A percentile compares a stretch with the other conserved stretches of the same genome.
Evolutionary conservation across 2,329 filamentous ascomycete species (phyloP).

Genomic region (Metarhizium anisopliae): DNA sequence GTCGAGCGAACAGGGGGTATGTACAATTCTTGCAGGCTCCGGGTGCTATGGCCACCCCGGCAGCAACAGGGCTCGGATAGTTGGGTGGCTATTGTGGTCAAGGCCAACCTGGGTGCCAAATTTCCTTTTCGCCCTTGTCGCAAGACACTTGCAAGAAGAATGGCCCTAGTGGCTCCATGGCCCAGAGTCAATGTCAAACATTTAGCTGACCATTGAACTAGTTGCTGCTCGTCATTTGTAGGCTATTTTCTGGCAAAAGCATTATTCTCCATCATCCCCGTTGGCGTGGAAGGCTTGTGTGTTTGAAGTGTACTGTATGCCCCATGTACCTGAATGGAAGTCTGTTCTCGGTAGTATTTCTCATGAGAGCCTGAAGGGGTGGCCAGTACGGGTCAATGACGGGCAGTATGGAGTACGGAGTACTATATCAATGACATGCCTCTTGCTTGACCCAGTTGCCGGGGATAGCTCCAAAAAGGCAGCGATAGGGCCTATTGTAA

Average conservation of each 20-base stretch:
- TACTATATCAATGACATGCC: background rate
- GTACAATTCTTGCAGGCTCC: slow-evolving; percentile 9
- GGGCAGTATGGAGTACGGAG: background rate
- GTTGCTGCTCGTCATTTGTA: background rate
- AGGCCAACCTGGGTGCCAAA: slow-evolving; percentile 7
- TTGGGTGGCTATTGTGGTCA: slow-evolving; percentile 11
- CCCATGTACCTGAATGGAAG: background rate
- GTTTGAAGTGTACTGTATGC: background rate
- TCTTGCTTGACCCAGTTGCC: background rate
- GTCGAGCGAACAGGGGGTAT: slow-evolving; percentile 10
- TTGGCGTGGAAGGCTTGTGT: background rate
- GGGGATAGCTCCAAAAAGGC: background rate
- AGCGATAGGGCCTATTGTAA: background rate
- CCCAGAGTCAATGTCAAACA: background rate
- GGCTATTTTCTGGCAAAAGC: background rate
- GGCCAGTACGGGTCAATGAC: background rate
- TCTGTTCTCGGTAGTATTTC: background rate
- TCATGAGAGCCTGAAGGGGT: background rate
- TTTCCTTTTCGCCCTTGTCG: slow-evolving; percentile 4
- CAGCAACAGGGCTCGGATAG: slow-evolving; percentile 10
- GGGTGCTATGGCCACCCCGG: slow-evolving; percentile 11
- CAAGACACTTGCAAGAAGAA: background rate
- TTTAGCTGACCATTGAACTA: background rate
- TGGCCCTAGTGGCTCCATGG: background rate
- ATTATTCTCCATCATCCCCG: background rate